phyloP scores from a whole-genome alignment of 2,329 filamentous ascomycete species.

The Blastomyces gilchristii region DNA sequence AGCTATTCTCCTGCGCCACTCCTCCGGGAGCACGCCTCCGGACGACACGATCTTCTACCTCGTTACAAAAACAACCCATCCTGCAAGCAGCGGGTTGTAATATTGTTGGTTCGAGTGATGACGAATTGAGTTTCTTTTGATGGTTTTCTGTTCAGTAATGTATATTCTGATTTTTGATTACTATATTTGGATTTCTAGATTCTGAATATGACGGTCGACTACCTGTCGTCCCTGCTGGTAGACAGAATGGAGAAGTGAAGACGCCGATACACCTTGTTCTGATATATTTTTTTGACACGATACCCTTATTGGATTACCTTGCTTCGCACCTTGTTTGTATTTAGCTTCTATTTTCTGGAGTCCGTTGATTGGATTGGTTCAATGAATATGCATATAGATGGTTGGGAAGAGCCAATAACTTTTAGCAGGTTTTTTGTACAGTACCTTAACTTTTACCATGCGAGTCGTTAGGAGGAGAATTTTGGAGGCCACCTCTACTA shows the following conservation, averaged over 20 bases:
- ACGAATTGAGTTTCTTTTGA: slow-evolving; percentile 8
- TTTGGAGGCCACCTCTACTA: neutral
- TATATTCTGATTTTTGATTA: neutral
- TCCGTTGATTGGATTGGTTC: neutral
- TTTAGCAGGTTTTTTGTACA: neutral
- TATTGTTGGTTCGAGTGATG: slow-evolving; percentile 5
- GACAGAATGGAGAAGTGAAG: neutral
- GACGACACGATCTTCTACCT: neutral
- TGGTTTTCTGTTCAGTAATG: neutral
- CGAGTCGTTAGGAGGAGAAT: neutral
- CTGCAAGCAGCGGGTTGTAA: neutral
- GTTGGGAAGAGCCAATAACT: neutral
- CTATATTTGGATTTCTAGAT: neutral
- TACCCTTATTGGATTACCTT: slow-evolving; percentile 2
- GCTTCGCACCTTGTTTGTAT: neutral
- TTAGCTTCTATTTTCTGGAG: neutral
- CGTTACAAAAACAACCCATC: neutral
- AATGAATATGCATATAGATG: neutral
- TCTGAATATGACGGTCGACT: neutral
- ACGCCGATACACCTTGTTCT: neutral
- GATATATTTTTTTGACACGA: neutral
- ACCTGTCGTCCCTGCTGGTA: neutral
- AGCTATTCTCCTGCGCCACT: neutral
- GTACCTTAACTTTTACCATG: neutral
- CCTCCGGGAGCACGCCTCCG: neutral